Conservation (phyloP, 805 yeast species). For the Teunomyces tritomae region DNA sequence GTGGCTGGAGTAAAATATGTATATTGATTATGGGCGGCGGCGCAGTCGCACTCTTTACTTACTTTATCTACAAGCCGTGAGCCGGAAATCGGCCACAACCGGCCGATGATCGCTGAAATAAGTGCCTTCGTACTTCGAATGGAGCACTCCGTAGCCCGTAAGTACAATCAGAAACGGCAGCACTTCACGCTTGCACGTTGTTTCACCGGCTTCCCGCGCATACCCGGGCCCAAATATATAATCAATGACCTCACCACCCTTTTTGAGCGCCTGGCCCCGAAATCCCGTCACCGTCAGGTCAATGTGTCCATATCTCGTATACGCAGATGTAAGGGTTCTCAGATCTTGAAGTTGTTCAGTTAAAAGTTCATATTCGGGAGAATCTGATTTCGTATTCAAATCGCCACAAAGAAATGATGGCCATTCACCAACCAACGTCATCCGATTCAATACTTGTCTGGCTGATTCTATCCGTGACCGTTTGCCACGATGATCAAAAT, state of each 20-base stretch:
- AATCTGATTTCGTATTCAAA: constrained; percentile 24
- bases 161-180: constrained; percentile 13
- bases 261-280: constrained; percentile 20
- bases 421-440: constrained; percentile 20
- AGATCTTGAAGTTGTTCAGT: constrained; percentile 15
- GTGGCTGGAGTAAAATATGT: neutral
- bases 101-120: constrained; percentile 40
- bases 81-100: constrained; percentile 25
- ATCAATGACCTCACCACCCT: constrained; percentile 32
- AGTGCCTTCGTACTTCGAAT: constrained; percentile 29
- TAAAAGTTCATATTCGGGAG: constrained; percentile 17
- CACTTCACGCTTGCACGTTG: constrained; percentile 13
- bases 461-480: constrained; percentile 13
- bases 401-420: constrained; percentile 33
- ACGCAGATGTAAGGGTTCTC: constrained; percentile 18
- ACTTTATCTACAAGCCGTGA: constrained; percentile 2
- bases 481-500: constrained; percentile 17
- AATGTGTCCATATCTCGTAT: constrained; percentile 26
- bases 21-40: neutral
- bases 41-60: neutral
- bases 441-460: constrained; percentile 6
- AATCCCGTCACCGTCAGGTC: constrained; percentile 34
- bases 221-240: constrained; percentile 29
- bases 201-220: constrained; percentile 13
- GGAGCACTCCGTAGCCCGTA: constrained; percentile 28